Base-by-base conservation (phyloP, 2,329 filamentous ascomycete genomes). In the Aspergillus aculeatinus region DNA sequence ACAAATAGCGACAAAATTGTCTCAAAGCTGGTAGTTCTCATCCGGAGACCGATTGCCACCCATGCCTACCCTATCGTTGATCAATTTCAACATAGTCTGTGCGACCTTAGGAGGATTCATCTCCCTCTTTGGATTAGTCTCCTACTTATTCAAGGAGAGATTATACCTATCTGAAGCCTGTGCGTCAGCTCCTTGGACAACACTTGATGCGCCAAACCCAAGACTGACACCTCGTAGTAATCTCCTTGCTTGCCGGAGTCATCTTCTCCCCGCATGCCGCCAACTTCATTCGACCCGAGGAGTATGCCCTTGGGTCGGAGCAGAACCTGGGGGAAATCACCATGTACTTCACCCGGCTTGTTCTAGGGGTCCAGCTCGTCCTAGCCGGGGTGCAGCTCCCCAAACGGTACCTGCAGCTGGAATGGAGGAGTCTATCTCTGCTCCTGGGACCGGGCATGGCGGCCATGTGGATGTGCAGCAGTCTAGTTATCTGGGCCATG, bases 141-240 rank as follows among this genome's bases (percentile, higher is more conserved):
- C 92, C 0, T 96, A 92, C 72, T 83, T 96, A 19, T 83, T 91
- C 71, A 96, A 97, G 72, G 93, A 96, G 78, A 89, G 87, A 60
- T 94, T 91, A 72, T 96, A 96, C 73, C 83, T 97, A 1, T 96
- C 92, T 1, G 93, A 97, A 83, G 91, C 93, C 56, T 80, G 91
- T 94, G 80, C 74, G 89, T 85, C 27, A n/a, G 16, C 49, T 27
- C 39, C 19, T 27, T 16, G 5, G 19, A 23, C 19, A 25, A 16
- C 25, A 5, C 1, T 10, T 14, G 3, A 39, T 29, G 27, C 27
- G 16, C 5, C 25, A 29, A 52, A 48, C 51, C 14, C 16, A 54
- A 62, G 25, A 61, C 65, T 62, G 27, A 56, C 49, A 55, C 52
- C 47, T 27, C 57, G 21, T 65, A 93, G 90, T 96, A 55, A 96